These are phyloP conservation scores for Arctium minus DNA, from an alignment of 129 eudicot genomes.

Conservation along the genomic window DNA sequence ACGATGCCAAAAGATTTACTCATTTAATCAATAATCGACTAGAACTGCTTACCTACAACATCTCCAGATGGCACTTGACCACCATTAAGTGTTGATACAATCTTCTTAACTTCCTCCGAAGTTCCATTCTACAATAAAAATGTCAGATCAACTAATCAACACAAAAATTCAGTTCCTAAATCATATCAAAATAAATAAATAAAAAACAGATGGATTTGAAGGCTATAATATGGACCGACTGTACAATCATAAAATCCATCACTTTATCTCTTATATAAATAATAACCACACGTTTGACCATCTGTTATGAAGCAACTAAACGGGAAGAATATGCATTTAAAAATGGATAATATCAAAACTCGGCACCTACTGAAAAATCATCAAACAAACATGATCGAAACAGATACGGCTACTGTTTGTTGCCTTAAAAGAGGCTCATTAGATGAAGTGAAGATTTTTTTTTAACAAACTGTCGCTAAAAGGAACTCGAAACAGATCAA, in stretches of 20 bases:
- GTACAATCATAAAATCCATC: neutral
- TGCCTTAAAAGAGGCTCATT: too few species aligned
- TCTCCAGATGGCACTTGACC: conserved; percentile 70
- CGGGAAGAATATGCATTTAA: neutral
- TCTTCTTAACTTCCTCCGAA: conserved; percentile 72
- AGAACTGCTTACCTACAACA: conserved; percentile 37
- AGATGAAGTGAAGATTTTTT: too few species aligned
- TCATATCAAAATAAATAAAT: neutral
- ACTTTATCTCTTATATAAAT: neutral
- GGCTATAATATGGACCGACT: neutral
- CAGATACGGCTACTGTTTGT: neutral
- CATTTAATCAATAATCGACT: neutral
- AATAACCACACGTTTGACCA: too few species aligned
- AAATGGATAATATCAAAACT: neutral
- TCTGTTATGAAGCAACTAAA: neutral
- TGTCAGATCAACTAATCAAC: conserved; percentile 9
- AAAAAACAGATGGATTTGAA: neutral
- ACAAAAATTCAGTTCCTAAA: neutral
- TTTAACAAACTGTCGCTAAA: neutral
- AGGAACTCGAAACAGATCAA: neutral
- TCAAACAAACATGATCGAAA: neutral
- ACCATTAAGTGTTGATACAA: conserved; percentile 60
- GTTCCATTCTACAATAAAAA: conserved; percentile 68
- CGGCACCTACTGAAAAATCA: neutral
- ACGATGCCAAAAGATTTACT: neutral